A percentile compares a stretch with the other conserved stretches of the same genome.
Evolutionary conservation across 345 rosid species (phyloP).

Genomic region (Clausena lansium): DNA sequence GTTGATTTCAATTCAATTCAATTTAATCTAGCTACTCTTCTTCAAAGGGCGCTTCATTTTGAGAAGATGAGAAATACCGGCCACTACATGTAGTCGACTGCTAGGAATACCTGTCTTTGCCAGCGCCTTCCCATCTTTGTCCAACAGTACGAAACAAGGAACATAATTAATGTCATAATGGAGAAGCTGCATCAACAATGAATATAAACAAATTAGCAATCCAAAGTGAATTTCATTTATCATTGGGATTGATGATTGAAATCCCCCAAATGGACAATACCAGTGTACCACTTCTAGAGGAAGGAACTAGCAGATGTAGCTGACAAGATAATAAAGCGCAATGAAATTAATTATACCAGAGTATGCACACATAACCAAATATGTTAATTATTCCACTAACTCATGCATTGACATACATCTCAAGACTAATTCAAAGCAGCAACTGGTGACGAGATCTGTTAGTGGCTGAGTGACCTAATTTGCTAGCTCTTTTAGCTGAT

Average conservation of each 20-base stretch:
- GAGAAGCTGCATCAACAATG: conserved; percentile 59
- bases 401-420: background rate
- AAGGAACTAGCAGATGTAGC: background rate
- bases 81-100: conserved; percentile 85
- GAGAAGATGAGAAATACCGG: conserved; percentile 87
- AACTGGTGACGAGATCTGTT: background rate
- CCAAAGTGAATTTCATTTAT: background rate
- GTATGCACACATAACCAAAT: background rate
- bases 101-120: conserved; percentile 85
- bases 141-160: conserved; percentile 92
- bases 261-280: background rate
- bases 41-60: conserved; percentile 53
- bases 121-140: conserved; percentile 71
- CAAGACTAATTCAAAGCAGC: background rate
- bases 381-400: background rate
- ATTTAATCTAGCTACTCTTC: conserved; percentile 2
- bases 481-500: background rate
- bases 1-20: background rate
- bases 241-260: background rate
- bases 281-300: background rate
- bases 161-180: conserved; percentile 84
- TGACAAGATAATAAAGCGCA: background rate
- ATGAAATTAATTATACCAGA: background rate
- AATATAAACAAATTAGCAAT: background rate
- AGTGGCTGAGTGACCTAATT: background rate